Evolutionary conservation across 805 yeast genomes (phyloP), one percentile per base, ranked within the genome.

Genomic region (Spathaspora hagerdaliae): DNA sequence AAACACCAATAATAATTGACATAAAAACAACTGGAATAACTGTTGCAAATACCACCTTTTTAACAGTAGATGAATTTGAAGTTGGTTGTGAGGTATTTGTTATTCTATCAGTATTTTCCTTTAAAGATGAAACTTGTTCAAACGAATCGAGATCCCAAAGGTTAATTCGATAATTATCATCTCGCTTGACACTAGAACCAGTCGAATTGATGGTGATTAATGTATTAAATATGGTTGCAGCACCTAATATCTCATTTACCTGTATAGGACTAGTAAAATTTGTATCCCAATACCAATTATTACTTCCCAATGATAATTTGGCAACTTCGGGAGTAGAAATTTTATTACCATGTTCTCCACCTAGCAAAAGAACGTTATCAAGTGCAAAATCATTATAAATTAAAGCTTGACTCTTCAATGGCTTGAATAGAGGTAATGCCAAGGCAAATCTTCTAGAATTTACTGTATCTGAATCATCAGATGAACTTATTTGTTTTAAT

Each of bases 371-470:
- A 0, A 81, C 71, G 12, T 70, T 62, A 4, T 59, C 58, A 6
- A 74, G 69, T 14, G 52, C 48, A 42, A 70, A 73, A 36, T 63
- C 56, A 19, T 64, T 57, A 11, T 57, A 49, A 36, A 74, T 63
- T 42, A 39, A 29, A 26, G 69, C 57, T 12, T 52, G 50, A 8
- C 55, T 39, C 29, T 45, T 44, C 2, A 34, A 14, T 12, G 57
- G 64, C 9, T 56, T 52, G 52, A 81, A 80, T 0, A 81, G 61
- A 0, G 92, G 88, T 29, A 85, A 61, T 5, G 74, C 68, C 48
- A 83, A 59, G 0, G 89, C 67, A 36, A 64, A 60, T 3, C 68
- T 71, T 41, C 94, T 67, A 7, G 88, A 73, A 49, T 78, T 79
- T 1, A 85, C 67, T 9, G 64, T 48, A 11, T 51, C 48, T 6